Percentiles rank a stretch among this genome's conserved stretches.
phyloP scores from a whole-genome alignment of 495 filamentous ascomycete genomes.

The Aspergillus biplanus region DNA sequence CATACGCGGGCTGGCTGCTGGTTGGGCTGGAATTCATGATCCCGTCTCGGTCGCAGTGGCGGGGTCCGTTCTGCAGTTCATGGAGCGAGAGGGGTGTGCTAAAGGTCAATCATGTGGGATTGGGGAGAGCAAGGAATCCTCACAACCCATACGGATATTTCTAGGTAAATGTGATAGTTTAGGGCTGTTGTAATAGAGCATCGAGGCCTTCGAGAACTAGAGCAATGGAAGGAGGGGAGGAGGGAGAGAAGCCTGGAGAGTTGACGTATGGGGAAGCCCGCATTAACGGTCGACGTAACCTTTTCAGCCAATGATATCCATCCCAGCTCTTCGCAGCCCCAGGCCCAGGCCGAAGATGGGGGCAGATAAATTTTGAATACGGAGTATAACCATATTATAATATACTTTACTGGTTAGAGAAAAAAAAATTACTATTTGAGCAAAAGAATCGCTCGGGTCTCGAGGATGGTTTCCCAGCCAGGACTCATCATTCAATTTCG shows the following conservation, averaged over 20 bases:
- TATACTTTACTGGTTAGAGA: too few species aligned
- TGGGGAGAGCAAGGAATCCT: not conserved
- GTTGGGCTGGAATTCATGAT: slow-evolving; percentile 29
- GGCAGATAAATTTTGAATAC: too few species aligned
- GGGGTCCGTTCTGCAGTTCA: slow-evolving; percentile 26
- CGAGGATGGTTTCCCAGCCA: too few species aligned
- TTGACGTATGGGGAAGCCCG: slow-evolving; percentile 16
- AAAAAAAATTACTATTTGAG: too few species aligned
- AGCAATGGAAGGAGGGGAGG: slow-evolving; percentile 5
- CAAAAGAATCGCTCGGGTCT: too few species aligned
- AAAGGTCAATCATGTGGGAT: slow-evolving; percentile 15
- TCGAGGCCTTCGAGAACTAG: not conserved
- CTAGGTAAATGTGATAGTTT: not conserved
- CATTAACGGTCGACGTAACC: slow-evolving; percentile 13
- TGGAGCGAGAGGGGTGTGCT: slow-evolving; percentile 19
- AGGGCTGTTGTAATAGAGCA: not conserved
- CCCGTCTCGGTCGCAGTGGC: slow-evolving; percentile 26
- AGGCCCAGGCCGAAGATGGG: too few species aligned
- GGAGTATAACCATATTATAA: too few species aligned
- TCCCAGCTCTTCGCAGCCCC: not conserved
- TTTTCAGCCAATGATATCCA: slow-evolving; percentile 12
- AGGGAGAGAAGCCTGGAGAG: not conserved
- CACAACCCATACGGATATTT: slow-evolving; percentile 1
- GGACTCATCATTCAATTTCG: not conserved
- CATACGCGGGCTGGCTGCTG: slow-evolving; percentile 18